Evolutionary conservation across 306 rosid species (phyloP).

Genomic region (Macrotyloma uniflorum): DNA sequence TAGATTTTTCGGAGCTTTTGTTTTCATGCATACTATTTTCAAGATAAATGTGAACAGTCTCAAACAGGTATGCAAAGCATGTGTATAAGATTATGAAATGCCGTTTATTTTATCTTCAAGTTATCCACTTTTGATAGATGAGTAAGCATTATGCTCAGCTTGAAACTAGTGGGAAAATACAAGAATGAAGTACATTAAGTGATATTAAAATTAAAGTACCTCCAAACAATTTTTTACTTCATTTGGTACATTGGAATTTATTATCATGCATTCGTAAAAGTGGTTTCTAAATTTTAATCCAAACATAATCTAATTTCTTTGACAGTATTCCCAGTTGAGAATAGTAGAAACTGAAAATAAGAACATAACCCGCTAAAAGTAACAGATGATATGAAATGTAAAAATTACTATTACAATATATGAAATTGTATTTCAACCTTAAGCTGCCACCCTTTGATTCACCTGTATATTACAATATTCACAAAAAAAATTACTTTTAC

Average conservation of each 20-base stretch:
- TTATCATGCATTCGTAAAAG: too few relatives aligned
- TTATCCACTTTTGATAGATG: not conserved
- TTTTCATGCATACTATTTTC: not conserved
- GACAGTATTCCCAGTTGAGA: constrained; percentile 8
- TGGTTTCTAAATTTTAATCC: too few relatives aligned
- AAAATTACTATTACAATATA: constrained; percentile 25
- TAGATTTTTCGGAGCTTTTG: too few relatives aligned
- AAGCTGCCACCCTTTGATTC: constrained; percentile 42
- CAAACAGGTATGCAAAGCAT: not conserved
- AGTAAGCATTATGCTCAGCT: not conserved
- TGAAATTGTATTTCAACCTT: constrained; percentile 32
- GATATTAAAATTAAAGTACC: too few relatives aligned
- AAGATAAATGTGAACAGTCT: not conserved
- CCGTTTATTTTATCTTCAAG: not conserved
- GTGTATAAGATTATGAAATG: not conserved
- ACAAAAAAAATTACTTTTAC: constrained; percentile 51
- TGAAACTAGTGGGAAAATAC: not conserved
- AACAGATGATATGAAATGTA: constrained; percentile 31
- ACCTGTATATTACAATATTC: constrained; percentile 60
- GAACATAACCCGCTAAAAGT: not conserved
- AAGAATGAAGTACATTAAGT: not conserved
- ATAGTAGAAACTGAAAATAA: constrained; percentile 3
- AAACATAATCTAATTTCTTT: constrained; percentile 5
- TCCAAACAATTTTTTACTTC: too few relatives aligned
- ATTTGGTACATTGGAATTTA: not conserved